Percentiles rank a stretch among this genome's conserved stretches.
These are phyloP conservation scores for Globisporangium paroecandrum DNA, from an alignment of 352 stramenopile genomes.

Conservation along the genomic window DNA sequence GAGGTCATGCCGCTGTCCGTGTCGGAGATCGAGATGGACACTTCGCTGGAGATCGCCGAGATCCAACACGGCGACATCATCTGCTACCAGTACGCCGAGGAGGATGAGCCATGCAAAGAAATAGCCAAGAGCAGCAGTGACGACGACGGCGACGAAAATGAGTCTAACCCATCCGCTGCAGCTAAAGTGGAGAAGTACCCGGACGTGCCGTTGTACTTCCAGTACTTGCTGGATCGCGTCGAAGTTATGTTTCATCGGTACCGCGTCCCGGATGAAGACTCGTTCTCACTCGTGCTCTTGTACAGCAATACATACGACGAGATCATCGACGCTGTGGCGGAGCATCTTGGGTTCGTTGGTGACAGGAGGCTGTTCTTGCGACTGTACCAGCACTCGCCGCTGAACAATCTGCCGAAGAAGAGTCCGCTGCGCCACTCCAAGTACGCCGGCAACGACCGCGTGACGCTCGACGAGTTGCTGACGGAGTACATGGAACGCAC, in stretches of 20 bases:
- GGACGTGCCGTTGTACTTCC: conserved; percentile 74
- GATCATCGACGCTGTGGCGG: conserved; percentile 57
- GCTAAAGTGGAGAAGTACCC: conserved; percentile 47
- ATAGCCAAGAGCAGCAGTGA: conserved; percentile 20
- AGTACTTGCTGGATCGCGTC: conserved; percentile 77
- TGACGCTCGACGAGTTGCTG: conserved; percentile 68
- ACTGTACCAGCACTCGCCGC: conserved; percentile 78
- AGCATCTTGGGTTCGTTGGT: conserved; percentile 35
- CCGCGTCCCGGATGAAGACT: conserved; percentile 39
- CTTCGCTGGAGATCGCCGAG: conserved; percentile 43
- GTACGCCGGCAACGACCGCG: conserved; percentile 51
- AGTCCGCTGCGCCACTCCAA: conserved; percentile 60
- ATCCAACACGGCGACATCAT: conserved; percentile 86
- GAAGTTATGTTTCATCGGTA: conserved; percentile 71
- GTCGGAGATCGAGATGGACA: conserved; percentile 48
- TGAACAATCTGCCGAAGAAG: conserved; percentile 64
- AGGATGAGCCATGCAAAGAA: conserved; percentile 20
- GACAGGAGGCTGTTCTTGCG: conserved; percentile 57
- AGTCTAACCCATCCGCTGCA: neutral
- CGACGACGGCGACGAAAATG: conserved; percentile 21
- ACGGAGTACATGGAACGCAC: conserved; percentile 72
- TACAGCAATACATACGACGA: conserved; percentile 75
- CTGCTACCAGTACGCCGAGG: conserved; percentile 60
- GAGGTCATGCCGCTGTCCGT: conserved; percentile 69
- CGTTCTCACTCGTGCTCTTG: conserved; percentile 50